Conservation (phyloP, 805 yeast genomes). For the Kodamaea sagamina region DNA sequence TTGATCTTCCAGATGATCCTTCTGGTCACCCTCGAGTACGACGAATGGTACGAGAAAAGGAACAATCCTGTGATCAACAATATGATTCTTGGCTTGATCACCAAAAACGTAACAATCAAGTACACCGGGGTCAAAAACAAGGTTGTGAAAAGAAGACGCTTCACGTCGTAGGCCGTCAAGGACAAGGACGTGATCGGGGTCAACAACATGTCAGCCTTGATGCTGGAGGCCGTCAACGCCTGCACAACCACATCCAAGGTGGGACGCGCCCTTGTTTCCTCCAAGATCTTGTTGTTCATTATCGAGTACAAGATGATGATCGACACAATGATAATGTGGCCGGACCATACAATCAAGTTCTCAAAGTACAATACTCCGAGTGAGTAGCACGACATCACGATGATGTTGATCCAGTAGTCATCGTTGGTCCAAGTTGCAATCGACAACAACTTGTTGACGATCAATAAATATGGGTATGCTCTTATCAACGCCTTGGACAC, state of each 20-base stretch:
- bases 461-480: slow-evolving; percentile 81
- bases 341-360: slow-evolving; percentile 72
- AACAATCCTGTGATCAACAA: slow-evolving; percentile 60
- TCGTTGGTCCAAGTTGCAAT: slow-evolving; percentile 90
- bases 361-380: slow-evolving; percentile 76
- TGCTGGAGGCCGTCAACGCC: slow-evolving; percentile 69
- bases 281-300: slow-evolving; percentile 56
- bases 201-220: slow-evolving; percentile 73
- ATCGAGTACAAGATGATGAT: slow-evolving; percentile 60
- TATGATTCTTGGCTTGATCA: slow-evolving; percentile 70
- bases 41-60: slow-evolving; percentile 80
- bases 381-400: slow-evolving; percentile 56
- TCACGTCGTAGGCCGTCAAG: slow-evolving; percentile 76
- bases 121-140: slow-evolving; percentile 85
- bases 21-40: slow-evolving; percentile 81
- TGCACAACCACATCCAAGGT: slow-evolving; percentile 86
- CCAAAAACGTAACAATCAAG: slow-evolving; percentile 62
- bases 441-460: slow-evolving; percentile 67
- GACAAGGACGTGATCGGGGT: slow-evolving; percentile 76
- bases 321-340: slow-evolving; percentile 72
- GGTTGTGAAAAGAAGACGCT: slow-evolving; percentile 79
- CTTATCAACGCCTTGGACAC: slow-evolving; percentile 80
- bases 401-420: slow-evolving; percentile 72
- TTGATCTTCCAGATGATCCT: slow-evolving; percentile 83
- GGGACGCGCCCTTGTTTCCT: slow-evolving; percentile 64